phyloP scores from a whole-genome alignment of 495 filamentous ascomycete species.

The Hypoxylon cercidicola region DNA sequence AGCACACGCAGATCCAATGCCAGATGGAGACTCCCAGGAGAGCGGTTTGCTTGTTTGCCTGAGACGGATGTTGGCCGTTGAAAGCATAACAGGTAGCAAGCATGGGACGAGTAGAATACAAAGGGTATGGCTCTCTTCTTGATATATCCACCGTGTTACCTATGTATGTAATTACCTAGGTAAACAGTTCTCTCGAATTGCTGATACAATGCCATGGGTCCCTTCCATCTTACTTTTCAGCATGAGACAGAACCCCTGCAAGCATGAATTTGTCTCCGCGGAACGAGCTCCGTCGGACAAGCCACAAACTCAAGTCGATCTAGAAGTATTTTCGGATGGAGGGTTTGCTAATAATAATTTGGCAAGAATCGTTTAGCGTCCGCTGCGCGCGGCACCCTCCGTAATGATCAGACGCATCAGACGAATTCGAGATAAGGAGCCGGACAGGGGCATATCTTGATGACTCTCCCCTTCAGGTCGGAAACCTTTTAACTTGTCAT shows the following conservation, averaged over 20 bases:
- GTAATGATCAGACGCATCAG: background rate
- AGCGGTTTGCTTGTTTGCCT: background rate
- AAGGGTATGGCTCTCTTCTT: no score
- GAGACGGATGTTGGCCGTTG: background rate
- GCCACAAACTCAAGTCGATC: background rate
- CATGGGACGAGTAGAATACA: background rate
- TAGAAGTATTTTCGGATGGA: background rate
- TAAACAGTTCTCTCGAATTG: background rate
- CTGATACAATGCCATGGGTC: no score
- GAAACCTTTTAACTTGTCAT: constrained; percentile 7
- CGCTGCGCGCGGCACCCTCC: background rate
- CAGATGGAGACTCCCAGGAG: background rate
- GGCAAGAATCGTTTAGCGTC: background rate
- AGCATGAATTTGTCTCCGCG: background rate
- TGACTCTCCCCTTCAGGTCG: background rate
- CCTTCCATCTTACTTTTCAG: no score
- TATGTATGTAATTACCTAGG: background rate
- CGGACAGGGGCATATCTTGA: background rate
- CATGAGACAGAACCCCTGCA: no score
- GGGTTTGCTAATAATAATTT: background rate
- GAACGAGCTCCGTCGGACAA: background rate
- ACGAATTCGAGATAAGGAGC: background rate
- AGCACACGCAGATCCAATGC: background rate
- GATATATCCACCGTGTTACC: no score
- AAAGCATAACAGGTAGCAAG: background rate